Conservation (phyloP, 768 basidiomycete genomes). For the Dentipellis fragilis region DNA sequence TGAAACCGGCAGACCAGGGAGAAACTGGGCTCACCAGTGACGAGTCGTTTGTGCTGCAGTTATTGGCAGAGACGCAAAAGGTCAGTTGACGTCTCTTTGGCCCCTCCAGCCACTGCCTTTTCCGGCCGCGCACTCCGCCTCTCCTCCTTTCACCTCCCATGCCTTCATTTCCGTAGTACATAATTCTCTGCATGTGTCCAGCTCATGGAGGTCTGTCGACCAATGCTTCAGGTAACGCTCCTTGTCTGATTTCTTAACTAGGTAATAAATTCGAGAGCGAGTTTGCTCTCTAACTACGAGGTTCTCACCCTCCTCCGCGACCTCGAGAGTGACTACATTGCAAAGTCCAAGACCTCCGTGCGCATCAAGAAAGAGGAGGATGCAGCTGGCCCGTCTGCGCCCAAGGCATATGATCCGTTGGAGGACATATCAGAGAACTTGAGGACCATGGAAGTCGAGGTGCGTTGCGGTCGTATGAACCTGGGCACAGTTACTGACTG, state of each 20-base stretch:
- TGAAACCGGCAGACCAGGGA: not conserved
- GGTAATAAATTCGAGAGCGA: conserved; percentile 62
- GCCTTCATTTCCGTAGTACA: too few relatives aligned
- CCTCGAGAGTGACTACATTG: conserved; percentile 64
- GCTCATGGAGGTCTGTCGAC: conserved; percentile 5
- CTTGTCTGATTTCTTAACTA: conserved; percentile 17
- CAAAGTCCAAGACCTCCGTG: conserved; percentile 57
- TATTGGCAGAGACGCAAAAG: not conserved
- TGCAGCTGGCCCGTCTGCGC: conserved; percentile 23
- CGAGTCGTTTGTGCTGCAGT: not conserved
- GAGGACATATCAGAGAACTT: conserved; percentile 71
- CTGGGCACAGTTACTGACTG: not conserved
- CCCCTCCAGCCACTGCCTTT: conserved; percentile 1
- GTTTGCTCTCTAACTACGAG: conserved; percentile 85
- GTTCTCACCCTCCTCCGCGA: conserved; percentile 70
- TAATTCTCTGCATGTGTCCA: not conserved
- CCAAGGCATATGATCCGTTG: conserved; percentile 21
- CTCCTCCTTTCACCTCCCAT: not conserved
- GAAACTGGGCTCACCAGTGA: not conserved
- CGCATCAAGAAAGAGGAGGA: conserved; percentile 76
- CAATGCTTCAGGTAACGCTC: not conserved
- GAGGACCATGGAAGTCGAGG: conserved; percentile 80
- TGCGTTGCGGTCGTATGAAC: too few relatives aligned
- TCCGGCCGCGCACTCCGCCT: conserved; percentile 2
- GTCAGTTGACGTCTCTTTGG: conserved; percentile 4